Conservation (phyloP, 139 green algal genomes). For the Chlorella sp. region DNA sequence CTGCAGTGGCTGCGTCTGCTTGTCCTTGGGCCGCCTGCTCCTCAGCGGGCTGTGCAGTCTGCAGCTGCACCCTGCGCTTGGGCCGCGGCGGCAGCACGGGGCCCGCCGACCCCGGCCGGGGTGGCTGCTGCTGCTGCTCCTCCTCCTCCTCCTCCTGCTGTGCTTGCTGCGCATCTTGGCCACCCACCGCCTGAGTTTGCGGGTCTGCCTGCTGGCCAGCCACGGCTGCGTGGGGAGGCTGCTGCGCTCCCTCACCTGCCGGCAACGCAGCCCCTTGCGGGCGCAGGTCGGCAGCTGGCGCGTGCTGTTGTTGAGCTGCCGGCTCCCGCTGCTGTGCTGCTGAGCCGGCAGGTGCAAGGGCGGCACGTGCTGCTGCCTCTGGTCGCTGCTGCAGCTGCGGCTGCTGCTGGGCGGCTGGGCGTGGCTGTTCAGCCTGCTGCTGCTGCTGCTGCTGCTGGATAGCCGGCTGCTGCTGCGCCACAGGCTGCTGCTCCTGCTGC, state of each 20-base stretch:
- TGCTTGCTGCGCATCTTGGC: background rate
- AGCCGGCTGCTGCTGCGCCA: background rate
- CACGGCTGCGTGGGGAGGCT: too few species aligned
- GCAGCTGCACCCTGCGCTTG: background rate
- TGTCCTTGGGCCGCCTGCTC: background rate
- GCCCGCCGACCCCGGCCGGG: background rate
- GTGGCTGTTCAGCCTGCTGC: background rate
- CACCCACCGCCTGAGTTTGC: background rate
- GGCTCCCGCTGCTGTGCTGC: too few species aligned
- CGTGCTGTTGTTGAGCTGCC: background rate
- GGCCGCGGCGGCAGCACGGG: background rate
- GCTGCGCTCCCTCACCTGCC: background rate
- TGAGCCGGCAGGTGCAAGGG: too few species aligned
- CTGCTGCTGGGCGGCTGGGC: background rate
- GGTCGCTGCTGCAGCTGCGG: background rate
- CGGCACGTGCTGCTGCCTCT: background rate
- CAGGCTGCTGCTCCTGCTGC: background rate
- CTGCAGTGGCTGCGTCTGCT: background rate
- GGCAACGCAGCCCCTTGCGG: background rate
- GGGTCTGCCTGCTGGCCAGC: too few species aligned
- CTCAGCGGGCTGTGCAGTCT: background rate
- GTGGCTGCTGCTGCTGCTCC: background rate
- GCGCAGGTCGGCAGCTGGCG: background rate
- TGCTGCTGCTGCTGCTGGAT: background rate
- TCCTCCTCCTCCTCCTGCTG: background rate